Percentiles rank a stretch among this genome's conserved stretches.
These are phyloP conservation scores for Syncephalastrum racemosum DNA, from an alignment of 371 early-diverging fungal species.

Conservation along the genomic window DNA sequence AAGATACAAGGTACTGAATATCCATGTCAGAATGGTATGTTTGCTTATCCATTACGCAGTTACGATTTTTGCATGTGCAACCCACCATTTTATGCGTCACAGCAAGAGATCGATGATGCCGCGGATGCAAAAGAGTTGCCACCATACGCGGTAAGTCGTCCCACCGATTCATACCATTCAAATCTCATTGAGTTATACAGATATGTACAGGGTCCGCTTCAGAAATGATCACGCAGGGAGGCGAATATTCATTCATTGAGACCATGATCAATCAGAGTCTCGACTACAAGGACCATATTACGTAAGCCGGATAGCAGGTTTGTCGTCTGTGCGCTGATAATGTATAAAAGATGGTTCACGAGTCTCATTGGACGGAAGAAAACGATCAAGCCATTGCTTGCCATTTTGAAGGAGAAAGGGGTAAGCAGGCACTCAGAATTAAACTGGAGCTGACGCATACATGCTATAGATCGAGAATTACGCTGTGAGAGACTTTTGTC, in stretches of 20 bases:
- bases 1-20: slow-evolving; percentile 10
- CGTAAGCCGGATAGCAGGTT: slow-evolving; percentile 10
- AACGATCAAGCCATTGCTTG: slow-evolving; percentile 42
- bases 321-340: background rate
- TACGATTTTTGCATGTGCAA: slow-evolving; percentile 74
- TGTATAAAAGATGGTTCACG: slow-evolving; percentile 57
- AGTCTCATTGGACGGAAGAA: slow-evolving; percentile 61
- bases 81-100: slow-evolving; percentile 68
- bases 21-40: slow-evolving; percentile 8
- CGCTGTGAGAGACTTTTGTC: slow-evolving; percentile 52
- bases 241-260: slow-evolving; percentile 61
- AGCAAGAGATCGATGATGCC: slow-evolving; percentile 43
- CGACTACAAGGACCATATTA: slow-evolving; percentile 25
- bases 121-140: slow-evolving; percentile 37
- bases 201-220: slow-evolving; percentile 53
- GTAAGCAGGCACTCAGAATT: slow-evolving; percentile 13
- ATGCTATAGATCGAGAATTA: slow-evolving; percentile 37
- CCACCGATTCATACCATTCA: too few species aligned
- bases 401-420: slow-evolving; percentile 29
- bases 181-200: slow-evolving; percentile 19
- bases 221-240: slow-evolving; percentile 71
- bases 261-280: slow-evolving; percentile 62
- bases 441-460: background rate
- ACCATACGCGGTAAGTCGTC: slow-evolving; percentile 45
- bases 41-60: slow-evolving; percentile 9